Conservation (phyloP, 2,329 filamentous ascomycete genomes). For the Leptographium lundbergii region DNA sequence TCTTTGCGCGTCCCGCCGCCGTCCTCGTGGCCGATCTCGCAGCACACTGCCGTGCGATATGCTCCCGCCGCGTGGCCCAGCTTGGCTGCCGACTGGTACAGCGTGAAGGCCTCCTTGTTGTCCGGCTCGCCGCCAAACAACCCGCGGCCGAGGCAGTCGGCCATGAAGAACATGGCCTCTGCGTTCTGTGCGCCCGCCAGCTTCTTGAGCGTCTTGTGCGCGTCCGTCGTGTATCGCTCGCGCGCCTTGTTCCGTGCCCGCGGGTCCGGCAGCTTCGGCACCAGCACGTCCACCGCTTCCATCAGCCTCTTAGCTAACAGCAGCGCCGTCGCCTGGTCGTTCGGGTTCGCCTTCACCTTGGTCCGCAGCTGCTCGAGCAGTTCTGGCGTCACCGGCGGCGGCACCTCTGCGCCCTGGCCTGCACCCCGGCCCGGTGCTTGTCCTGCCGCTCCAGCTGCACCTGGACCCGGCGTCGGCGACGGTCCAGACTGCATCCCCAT, state of each 20-base stretch:
- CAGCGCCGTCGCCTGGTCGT: conserved; percentile 60
- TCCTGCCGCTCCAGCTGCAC: conserved; percentile 12
- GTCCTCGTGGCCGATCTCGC: conserved; percentile 89
- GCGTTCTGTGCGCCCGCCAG: conserved; percentile 58
- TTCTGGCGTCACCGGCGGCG: conserved; percentile 56
- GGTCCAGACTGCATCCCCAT: background rate
- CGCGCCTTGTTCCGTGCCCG: conserved; percentile 61
- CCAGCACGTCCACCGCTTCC: conserved; percentile 69
- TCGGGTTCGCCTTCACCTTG: conserved; percentile 55
- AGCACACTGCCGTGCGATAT: conserved; percentile 92
- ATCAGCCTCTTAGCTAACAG: conserved; percentile 70
- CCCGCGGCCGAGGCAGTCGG: conserved; percentile 79
- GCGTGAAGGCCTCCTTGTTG: conserved; percentile 79
- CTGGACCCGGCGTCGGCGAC: conserved; percentile 7
- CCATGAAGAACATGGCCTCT: conserved; percentile 88
- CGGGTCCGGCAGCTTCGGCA: conserved; percentile 51
- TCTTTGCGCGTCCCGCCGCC: conserved; percentile 87
- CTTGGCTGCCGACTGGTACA: conserved; percentile 93
- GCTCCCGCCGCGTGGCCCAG: conserved; percentile 73
- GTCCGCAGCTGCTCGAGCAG: conserved; percentile 67
- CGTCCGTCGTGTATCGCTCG: conserved; percentile 75
- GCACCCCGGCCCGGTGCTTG: conserved; percentile 13
- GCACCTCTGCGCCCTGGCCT: background rate
- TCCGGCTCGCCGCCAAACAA: conserved; percentile 67
- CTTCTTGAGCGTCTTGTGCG: conserved; percentile 86